These are phyloP conservation scores for Leccinellum albellum DNA, from an alignment of 768 basidiomycete species.

Conservation along the genomic window DNA sequence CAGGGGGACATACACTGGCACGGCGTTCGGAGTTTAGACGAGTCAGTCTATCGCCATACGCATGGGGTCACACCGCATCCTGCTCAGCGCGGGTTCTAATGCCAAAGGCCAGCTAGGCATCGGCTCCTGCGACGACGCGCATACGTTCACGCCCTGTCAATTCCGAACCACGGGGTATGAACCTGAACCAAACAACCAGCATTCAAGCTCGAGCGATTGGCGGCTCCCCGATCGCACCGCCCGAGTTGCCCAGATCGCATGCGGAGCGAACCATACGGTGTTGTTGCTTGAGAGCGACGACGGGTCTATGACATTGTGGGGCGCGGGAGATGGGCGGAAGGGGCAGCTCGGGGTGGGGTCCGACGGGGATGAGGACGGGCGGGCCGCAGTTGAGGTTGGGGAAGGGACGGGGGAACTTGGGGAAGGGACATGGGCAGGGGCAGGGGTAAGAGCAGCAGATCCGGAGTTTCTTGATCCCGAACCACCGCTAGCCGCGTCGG, in stretches of 20 bases:
- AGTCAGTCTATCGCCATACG: not conserved
- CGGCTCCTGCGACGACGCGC: conserved; percentile 37
- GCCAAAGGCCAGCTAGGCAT: conserved; percentile 46
- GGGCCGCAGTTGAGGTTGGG: not conserved
- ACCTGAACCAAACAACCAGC: not conserved
- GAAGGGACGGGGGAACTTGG: not conserved
- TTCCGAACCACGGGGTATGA: conserved; percentile 23
- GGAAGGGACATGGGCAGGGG: not conserved
- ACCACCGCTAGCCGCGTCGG: not conserved
- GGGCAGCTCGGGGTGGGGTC: conserved; percentile 65
- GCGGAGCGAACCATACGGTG: conserved; percentile 80
- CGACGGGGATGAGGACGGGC: conserved; percentile 9
- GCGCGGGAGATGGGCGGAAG: conserved; percentile 62
- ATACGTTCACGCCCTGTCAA: conserved; percentile 35
- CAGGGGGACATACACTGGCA: not conserved
- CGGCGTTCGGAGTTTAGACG: not conserved
- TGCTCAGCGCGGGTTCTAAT: conserved; percentile 47
- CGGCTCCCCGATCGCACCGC: conserved; percentile 23
- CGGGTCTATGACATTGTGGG: conserved; percentile 55
- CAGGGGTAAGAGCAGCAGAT: not conserved
- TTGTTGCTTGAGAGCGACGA: conserved; percentile 46
- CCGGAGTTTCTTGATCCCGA: not conserved
- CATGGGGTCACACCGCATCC: conserved; percentile 8
- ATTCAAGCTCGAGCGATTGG: not conserved
- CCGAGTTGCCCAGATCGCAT: conserved; percentile 50